A percentile compares a stretch with the other conserved stretches of the same genome.
Conservation (phyloP, 495 filamentous ascomycete genomes). For the Penicillium ochrochloron region DNA sequence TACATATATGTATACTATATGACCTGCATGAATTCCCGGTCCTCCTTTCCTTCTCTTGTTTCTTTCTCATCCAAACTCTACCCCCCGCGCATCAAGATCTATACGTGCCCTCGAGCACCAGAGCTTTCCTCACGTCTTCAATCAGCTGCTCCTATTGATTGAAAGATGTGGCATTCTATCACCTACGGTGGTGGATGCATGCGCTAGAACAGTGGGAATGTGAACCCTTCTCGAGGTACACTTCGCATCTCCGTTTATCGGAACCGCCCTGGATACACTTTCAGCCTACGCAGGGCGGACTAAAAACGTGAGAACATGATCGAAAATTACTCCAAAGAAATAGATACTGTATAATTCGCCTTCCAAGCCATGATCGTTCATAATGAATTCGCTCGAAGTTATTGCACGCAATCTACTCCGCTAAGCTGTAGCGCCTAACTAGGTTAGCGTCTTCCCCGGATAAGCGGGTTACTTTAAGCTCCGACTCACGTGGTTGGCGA, state of each 20-base stretch:
- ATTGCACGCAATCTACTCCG: no score
- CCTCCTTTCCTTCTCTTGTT: conserved; percentile 10
- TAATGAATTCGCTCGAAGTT: no score
- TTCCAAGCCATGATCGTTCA: no score
- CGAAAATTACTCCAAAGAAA: no score
- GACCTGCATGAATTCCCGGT: conserved; percentile 22
- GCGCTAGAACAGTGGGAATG: conserved; percentile 51
- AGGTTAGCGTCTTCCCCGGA: conserved; percentile 10
- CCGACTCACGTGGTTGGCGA: conserved; percentile 17
- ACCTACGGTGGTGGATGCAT: conserved; percentile 28
- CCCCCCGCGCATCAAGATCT: conserved; percentile 29
- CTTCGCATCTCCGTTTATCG: conserved; percentile 54
- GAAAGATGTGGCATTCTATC: conserved; percentile 31
- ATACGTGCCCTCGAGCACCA: conserved; percentile 49
- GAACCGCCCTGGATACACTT: conserved; percentile 46
- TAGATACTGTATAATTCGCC: not conserved
- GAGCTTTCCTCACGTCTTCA: conserved; percentile 43
- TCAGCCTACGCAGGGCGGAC: conserved; percentile 57
- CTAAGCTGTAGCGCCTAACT: not conserved
- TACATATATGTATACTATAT: conserved; percentile 36
- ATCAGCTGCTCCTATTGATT: conserved; percentile 33
- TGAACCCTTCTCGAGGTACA: conserved; percentile 44
- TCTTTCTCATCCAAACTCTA: conserved; percentile 9
- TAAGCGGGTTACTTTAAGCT: conserved; percentile 6
- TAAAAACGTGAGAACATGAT: conserved; percentile 56